A percentile compares a stretch with the other conserved stretches of the same genome.
Conservation (phyloP, 495 filamentous ascomycete genomes). For the Apodospora peruviana region DNA sequence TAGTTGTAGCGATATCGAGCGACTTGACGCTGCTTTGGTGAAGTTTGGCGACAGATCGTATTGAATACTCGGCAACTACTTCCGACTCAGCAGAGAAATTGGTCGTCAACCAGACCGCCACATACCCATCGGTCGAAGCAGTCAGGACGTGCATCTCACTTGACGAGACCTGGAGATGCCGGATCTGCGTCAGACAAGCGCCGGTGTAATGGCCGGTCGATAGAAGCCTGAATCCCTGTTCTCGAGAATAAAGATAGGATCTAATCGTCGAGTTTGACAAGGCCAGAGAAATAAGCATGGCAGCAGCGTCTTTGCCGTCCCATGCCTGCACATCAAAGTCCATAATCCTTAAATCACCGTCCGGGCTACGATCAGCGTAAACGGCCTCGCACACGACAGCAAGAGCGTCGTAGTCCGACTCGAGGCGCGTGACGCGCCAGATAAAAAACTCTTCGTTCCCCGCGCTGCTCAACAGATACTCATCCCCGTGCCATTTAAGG, state of each 20-base stretch:
- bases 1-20: slow-evolving; percentile 33
- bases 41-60: slow-evolving; percentile 34
- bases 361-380: slow-evolving; percentile 52
- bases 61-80: neutral
- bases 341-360: slow-evolving; percentile 71
- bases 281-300: slow-evolving; percentile 57
- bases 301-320: slow-evolving; percentile 27
- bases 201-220: slow-evolving; percentile 62
- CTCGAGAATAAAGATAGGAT: slow-evolving; percentile 54
- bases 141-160: slow-evolving; percentile 47
- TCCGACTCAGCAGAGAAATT: neutral
- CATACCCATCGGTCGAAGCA: slow-evolving; percentile 40
- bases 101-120: slow-evolving; percentile 43
- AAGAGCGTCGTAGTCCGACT: slow-evolving; percentile 44
- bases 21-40: slow-evolving; percentile 76
- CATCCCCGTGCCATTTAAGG: slow-evolving; percentile 64
- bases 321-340: slow-evolving; percentile 51
- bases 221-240: slow-evolving; percentile 48
- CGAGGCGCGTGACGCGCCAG: slow-evolving; percentile 61
- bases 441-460: slow-evolving; percentile 85
- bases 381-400: slow-evolving; percentile 57
- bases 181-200: slow-evolving; percentile 69
- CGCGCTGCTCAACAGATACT: slow-evolving; percentile 74
- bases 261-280: slow-evolving; percentile 76
- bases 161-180: slow-evolving; percentile 38